Percentiles rank a stretch among this genome's conserved stretches.
Conservation (phyloP, 2,329 filamentous ascomycete species). For the Simplicillium aogashimaense region DNA sequence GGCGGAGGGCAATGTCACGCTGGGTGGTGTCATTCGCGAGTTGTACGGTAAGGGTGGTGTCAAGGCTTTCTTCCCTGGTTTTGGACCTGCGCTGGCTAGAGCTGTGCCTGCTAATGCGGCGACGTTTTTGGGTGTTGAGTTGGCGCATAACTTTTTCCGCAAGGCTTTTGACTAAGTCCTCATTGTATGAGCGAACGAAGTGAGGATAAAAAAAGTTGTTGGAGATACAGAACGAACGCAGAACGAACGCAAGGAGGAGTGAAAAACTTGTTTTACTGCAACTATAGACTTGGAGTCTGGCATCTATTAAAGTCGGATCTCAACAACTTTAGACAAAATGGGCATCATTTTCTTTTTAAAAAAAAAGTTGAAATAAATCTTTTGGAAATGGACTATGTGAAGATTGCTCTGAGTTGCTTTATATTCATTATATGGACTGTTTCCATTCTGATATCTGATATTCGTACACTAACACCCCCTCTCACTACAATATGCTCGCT, state of each 20-base stretch:
- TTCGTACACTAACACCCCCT: too few species aligned
- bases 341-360: too few species aligned
- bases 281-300: too few species aligned
- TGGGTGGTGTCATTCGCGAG: slow-evolving; percentile 68
- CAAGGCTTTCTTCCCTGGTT: slow-evolving; percentile 94
- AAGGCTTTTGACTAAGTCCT: slow-evolving; percentile 49
- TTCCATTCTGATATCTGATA: too few species aligned
- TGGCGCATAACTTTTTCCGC: slow-evolving; percentile 75
- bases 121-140: slow-evolving; percentile 79
- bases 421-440: neutral
- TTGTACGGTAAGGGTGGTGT: slow-evolving; percentile 77
- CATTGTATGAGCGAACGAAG: neutral
- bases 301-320: too few species aligned
- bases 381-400: too few species aligned
- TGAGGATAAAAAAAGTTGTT: neutral
- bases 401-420: neutral
- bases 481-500: too few species aligned
- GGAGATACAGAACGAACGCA: too few species aligned
- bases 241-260: too few species aligned
- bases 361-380: too few species aligned
- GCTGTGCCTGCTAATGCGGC: slow-evolving; percentile 95
- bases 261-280: too few species aligned
- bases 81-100: slow-evolving; percentile 83
- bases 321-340: too few species aligned
- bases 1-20: slow-evolving; percentile 72